Evolutionary conservation across 305 asterid species (phyloP).

Genomic region (Fraxinus paxiana): DNA sequence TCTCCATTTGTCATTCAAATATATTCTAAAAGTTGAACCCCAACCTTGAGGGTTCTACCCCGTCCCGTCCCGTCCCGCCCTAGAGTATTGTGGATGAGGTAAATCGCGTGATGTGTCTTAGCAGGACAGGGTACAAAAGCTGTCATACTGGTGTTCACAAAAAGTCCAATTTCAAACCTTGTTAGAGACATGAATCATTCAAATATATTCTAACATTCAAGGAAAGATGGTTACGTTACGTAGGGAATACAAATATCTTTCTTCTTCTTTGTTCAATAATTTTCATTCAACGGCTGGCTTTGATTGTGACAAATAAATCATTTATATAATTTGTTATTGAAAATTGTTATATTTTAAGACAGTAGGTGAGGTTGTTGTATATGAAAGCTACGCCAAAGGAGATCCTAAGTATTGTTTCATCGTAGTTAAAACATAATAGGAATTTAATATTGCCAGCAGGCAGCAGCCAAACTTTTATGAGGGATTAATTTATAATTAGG

Average conservation of each 20-base stretch:
- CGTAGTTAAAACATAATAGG: slow-evolving; percentile 9
- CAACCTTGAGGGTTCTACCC: too few relatives aligned
- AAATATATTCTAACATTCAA: background rate
- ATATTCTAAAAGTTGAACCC: background rate
- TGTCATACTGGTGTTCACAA: too few relatives aligned
- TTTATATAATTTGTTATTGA: background rate
- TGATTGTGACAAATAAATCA: slow-evolving; percentile 37
- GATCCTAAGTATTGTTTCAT: slow-evolving; percentile 36
- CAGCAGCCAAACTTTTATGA: background rate
- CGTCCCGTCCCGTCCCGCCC: too few relatives aligned
- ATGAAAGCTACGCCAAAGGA: slow-evolving; percentile 50
- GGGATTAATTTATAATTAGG: background rate
- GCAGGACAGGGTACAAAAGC: too few relatives aligned
- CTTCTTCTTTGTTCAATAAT: slow-evolving; percentile 15
- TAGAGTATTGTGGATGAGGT: too few relatives aligned
- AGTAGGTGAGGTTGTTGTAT: slow-evolving; percentile 39
- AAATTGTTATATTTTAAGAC: slow-evolving; percentile 1
- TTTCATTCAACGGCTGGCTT: slow-evolving; percentile 29
- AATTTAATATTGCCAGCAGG: background rate
- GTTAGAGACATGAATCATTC: too few relatives aligned
- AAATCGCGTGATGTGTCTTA: too few relatives aligned
- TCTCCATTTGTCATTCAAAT: slow-evolving; percentile 2
- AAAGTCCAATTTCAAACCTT: too few relatives aligned
- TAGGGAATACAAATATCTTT: slow-evolving; percentile 15
- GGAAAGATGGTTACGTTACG: slow-evolving; percentile 38